A percentile compares a stretch with the other conserved stretches of the same genome.
Evolutionary conservation across 495 filamentous ascomycete genomes (phyloP).

Genomic region (Hypoxylon fuscum): DNA sequence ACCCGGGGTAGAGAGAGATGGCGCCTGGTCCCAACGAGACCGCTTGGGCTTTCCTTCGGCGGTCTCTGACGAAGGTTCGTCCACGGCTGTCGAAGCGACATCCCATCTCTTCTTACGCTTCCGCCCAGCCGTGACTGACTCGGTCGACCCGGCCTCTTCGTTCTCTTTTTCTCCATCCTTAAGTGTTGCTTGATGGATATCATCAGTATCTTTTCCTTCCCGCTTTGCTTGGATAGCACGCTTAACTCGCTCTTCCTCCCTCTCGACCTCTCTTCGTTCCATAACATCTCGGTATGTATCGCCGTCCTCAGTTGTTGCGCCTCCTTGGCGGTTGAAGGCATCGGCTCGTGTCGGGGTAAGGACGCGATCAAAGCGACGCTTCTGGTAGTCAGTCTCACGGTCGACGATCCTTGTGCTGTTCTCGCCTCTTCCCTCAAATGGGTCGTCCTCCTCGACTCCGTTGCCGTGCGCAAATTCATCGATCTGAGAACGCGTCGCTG

Average conservation of each 20-base stretch:
- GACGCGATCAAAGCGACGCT: constrained; percentile 86
- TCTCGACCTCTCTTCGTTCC: constrained; percentile 88
- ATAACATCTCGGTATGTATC: constrained; percentile 89
- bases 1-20: constrained; percentile 65
- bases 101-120: constrained; percentile 98
- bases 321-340: constrained; percentile 80
- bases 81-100: constrained; percentile 64
- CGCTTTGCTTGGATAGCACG: constrained; percentile 80
- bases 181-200: constrained; percentile 71
- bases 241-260: constrained; percentile 90
- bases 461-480: constrained; percentile 90
- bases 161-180: constrained; percentile 78
- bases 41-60: constrained; percentile 70
- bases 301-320: constrained; percentile 67
- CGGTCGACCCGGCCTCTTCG: constrained; percentile 72
- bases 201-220: constrained; percentile 64
- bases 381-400: constrained; percentile 97
- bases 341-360: constrained; percentile 90
- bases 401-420: constrained; percentile 88
- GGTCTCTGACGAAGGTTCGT: constrained; percentile 56
- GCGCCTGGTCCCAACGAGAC: constrained; percentile 92
- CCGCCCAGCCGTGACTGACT: constrained; percentile 66
- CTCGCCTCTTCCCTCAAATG: constrained; percentile 80
- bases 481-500: constrained; percentile 87
- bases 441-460: constrained; percentile 91